Evolutionary conservation across 371 early-diverging fungal species (phyloP), one percentile per base, ranked within the genome.

Genomic region (Choanephora cucurbitarum): DNA sequence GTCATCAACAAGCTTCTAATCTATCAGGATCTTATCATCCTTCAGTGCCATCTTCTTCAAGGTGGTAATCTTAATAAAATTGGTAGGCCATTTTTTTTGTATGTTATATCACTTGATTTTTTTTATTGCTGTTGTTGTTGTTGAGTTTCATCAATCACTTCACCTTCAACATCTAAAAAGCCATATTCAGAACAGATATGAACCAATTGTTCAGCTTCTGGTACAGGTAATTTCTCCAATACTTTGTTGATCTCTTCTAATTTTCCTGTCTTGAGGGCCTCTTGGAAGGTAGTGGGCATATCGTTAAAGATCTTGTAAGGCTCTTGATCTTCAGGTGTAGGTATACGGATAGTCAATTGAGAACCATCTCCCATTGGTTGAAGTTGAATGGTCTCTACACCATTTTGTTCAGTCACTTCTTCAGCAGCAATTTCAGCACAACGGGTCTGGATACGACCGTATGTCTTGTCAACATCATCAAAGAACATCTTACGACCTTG

Each of bases 231-330:
- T 24, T 77, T 79, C 24, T 84, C 88, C 41, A 97, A 69, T 13
- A 82, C 89, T 53, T 81, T 87, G 78, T 96, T 95, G 46, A 97
- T 85, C 31, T 83, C 85, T 4, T 91, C 92, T 18, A 95, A 66
- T 21, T 90, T 86, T 14, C 87, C 88, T 0, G 83, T 79, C 46
- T 88, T 69, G 3, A 97, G 69, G 0, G 94, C 96, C 13, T 81
- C 80, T 56, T 88, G 91, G 66, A 95, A 90, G 14, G 79, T 65
- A 0, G 64, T 69, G 0, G 95, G 93, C 24, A 97, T 68, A 0
- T 70, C 66, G 5, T 64, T 66, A 67, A 90, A 97, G 40, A 88
- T 82, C 52, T 85, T 80, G 40, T 85, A 75, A 18, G 81, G 70
- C 34, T 80, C 77, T 19, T 71, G 75, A 53, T 60, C 70, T 52